phyloP scores from a whole-genome alignment of 331 rosid genomes.

The Erythrophleum ivorense region DNA sequence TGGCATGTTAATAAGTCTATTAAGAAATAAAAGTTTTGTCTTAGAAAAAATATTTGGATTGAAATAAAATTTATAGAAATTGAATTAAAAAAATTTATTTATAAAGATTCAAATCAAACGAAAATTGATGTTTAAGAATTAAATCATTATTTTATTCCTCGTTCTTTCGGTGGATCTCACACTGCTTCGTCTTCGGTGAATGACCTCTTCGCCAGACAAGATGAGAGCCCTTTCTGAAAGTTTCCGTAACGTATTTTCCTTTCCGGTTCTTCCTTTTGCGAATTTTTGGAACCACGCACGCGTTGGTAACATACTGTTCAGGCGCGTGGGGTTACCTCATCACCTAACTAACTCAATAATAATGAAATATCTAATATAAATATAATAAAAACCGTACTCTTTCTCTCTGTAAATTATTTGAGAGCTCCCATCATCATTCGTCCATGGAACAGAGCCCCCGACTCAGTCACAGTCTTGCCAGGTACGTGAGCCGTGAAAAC shows the following conservation, averaged over 20 bases:
- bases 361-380: background rate
- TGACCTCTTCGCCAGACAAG: background rate
- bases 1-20: no score
- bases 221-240: background rate
- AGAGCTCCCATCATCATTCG: background rate
- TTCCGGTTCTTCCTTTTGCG: background rate
- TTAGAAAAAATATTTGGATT: no score
- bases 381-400: background rate
- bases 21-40: no score
- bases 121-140: no score
- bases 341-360: background rate
- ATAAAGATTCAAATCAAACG: no score
- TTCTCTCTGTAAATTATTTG: background rate
- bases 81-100: no score
- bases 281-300: background rate
- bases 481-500: constrained; percentile 37
- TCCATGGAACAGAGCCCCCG: constrained; percentile 1
- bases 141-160: background rate
- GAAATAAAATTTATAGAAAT: no score
- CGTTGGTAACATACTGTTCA: background rate
- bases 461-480: constrained; percentile 22
- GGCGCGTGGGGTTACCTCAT: constrained; percentile 21
- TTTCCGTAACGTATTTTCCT: background rate
- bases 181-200: background rate
- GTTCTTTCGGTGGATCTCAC: background rate